Percentiles rank a stretch among this genome's conserved stretches.
Evolutionary conservation across 768 basidiomycete species (phyloP).

Genomic region (Mycena floridula): DNA sequence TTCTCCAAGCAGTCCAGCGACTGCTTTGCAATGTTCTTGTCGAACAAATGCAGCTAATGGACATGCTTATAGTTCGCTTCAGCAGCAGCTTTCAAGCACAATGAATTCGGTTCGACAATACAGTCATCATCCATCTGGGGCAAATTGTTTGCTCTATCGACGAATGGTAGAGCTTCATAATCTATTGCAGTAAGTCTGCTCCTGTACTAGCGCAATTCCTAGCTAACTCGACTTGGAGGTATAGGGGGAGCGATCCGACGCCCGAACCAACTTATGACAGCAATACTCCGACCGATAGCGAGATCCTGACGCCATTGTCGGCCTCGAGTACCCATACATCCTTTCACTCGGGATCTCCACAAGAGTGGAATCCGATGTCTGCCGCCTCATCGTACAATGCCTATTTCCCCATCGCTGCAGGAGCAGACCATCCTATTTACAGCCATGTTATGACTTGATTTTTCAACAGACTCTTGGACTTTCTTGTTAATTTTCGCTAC

Average conservation of each 20-base stretch:
- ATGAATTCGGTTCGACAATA: constrained; percentile 54
- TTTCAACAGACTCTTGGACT: not conserved
- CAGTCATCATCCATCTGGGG: constrained; percentile 47
- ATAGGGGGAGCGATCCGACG: constrained; percentile 45
- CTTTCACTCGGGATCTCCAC: constrained; percentile 42
- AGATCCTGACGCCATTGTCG: constrained; percentile 49
- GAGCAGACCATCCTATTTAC: constrained; percentile 51
- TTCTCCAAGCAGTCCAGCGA: constrained; percentile 12
- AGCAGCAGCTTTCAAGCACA: constrained; percentile 57
- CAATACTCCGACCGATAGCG: constrained; percentile 58
- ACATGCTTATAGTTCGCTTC: constrained; percentile 54
- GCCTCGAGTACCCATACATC: constrained; percentile 42
- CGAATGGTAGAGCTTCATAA: constrained; percentile 56
- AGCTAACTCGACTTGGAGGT: constrained; percentile 12
- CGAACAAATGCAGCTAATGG: constrained; percentile 55
- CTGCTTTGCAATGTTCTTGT: constrained; percentile 46
- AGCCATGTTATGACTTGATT: constrained; percentile 50
- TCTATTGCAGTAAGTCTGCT: constrained; percentile 56
- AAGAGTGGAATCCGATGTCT: constrained; percentile 56
- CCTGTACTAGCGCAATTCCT: constrained; percentile 20
- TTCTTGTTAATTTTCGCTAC: not conserved
- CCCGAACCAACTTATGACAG: constrained; percentile 50
- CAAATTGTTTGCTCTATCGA: constrained; percentile 49
- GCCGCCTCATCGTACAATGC: constrained; percentile 54
- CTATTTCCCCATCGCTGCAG: constrained; percentile 54